phyloP scores from a whole-genome alignment of 2,329 filamentous ascomycete species.

The Neofusicoccum umdonicola region DNA sequence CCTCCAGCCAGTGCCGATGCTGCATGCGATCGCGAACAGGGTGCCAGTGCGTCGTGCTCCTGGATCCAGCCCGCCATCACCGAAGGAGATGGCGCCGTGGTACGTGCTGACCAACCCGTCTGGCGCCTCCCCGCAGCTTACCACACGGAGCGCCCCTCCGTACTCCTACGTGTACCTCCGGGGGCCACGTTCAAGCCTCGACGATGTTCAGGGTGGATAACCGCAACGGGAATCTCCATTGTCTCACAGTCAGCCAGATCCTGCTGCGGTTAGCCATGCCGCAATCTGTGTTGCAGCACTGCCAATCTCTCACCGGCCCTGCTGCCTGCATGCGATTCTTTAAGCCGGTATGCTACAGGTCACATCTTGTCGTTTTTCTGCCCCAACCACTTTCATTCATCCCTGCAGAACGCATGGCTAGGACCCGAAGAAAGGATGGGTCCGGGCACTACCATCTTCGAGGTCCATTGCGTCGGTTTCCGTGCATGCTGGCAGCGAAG shows the following conservation, averaged over 20 bases:
- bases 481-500: not conserved
- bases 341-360: conserved; percentile 12
- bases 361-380: not conserved
- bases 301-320: conserved; percentile 14
- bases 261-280: not conserved
- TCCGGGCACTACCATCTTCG: not conserved
- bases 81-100: not conserved
- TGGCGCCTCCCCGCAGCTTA: not conserved
- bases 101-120: not conserved
- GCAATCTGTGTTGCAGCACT: conserved; percentile 8
- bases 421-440: not conserved
- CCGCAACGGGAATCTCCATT: not conserved
- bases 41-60: not conserved
- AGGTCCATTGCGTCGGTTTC: not conserved
- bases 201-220: not conserved
- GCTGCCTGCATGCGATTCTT: not conserved
- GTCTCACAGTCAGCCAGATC: not conserved
- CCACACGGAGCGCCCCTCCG: not conserved
- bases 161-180: not conserved
- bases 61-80: not conserved
- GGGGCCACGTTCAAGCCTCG: not conserved
- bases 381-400: conserved; percentile 2
- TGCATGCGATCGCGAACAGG: conserved; percentile 4
- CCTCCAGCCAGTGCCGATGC: conserved; percentile 4
- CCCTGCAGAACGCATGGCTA: conserved; percentile 10